These are phyloP conservation scores for Alternaria solani DNA, from an alignment of 2,329 filamentous ascomycete genomes.

Conservation along the genomic window DNA sequence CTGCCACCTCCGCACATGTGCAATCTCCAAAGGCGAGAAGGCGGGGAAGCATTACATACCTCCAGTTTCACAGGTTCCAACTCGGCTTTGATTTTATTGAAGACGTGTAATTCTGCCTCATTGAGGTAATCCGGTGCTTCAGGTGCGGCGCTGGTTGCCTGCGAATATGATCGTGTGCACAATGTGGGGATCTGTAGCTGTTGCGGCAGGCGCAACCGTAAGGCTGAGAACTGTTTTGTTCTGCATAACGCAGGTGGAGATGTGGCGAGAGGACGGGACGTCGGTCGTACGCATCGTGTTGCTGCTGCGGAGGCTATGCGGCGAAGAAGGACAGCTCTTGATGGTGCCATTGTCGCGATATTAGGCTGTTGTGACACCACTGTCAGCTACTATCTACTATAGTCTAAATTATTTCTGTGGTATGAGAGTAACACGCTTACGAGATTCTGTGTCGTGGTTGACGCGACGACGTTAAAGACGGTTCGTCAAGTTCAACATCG, in stretches of 20 bases:
- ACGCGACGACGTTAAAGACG: slow-evolving; percentile 17
- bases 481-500: slow-evolving; percentile 15
- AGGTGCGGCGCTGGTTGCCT: slow-evolving; percentile 27
- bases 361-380: slow-evolving; percentile 5
- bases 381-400: slow-evolving; percentile 19
- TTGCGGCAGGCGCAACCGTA: slow-evolving; percentile 14
- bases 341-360: slow-evolving; percentile 43
- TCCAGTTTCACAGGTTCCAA: slow-evolving; percentile 56
- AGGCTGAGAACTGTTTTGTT: slow-evolving; percentile 13
- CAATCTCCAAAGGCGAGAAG: slow-evolving; percentile 6
- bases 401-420: slow-evolving; percentile 8
- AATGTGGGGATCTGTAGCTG: slow-evolving; percentile 15
- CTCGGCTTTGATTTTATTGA: slow-evolving; percentile 55
- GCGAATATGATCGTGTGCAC: slow-evolving; percentile 35
- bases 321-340: slow-evolving; percentile 36
- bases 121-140: slow-evolving; percentile 58
- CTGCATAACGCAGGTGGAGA: slow-evolving; percentile 15
- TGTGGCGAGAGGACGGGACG: slow-evolving; percentile 31
- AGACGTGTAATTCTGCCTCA: slow-evolving; percentile 57
- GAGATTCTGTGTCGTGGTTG: slow-evolving; percentile 8
- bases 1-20: slow-evolving; percentile 13
- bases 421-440: slow-evolving; percentile 18
- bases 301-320: slow-evolving; percentile 30
- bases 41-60: slow-evolving; percentile 45
- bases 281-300: slow-evolving; percentile 28